phyloP scores from a whole-genome alignment of 345 rosid genomes.

The Boechera divaricarpa region DNA sequence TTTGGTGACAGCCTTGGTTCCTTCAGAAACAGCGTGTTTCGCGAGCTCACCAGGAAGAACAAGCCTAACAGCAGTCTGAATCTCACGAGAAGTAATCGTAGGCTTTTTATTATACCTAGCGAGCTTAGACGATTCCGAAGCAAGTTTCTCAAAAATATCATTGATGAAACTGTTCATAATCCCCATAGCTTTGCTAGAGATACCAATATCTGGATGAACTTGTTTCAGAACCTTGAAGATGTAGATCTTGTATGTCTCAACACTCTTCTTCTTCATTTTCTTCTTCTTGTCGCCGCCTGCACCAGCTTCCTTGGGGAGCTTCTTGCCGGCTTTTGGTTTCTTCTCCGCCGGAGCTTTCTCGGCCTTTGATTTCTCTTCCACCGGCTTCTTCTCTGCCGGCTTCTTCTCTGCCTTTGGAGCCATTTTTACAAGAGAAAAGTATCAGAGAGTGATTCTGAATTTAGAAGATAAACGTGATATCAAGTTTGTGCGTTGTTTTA shows the following conservation, averaged over 20 bases:
- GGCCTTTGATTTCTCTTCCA: constrained; percentile 53
- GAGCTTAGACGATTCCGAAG: constrained; percentile 49
- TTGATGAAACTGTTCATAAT: constrained; percentile 45
- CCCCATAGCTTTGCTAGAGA: constrained; percentile 42
- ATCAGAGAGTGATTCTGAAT: not conserved
- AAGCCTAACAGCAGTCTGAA: constrained; percentile 42
- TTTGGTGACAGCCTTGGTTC: constrained; percentile 50
- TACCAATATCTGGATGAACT: constrained; percentile 58
- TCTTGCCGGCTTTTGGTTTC: constrained; percentile 64
- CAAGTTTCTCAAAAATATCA: constrained; percentile 55
- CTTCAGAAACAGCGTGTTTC: constrained; percentile 34
- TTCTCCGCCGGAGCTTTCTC: constrained; percentile 63
- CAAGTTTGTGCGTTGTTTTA: not conserved
- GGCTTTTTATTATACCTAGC: constrained; percentile 62
- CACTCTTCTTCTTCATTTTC: constrained; percentile 58
- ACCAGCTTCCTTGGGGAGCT: constrained; percentile 51
- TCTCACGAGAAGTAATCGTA: constrained; percentile 56
- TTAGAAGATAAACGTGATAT: not conserved
- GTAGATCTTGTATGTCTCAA: constrained; percentile 60
- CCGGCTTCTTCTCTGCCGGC: constrained; percentile 51
- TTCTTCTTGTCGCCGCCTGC: constrained; percentile 54
- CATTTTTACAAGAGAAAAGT: constrained; percentile 25
- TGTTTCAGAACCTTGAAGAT: constrained; percentile 64
- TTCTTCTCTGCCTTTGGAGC: constrained; percentile 57
- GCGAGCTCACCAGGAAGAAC: constrained; percentile 36